phyloP scores from a whole-genome alignment of 2,329 filamentous ascomycete species.

The Botrytis aclada region DNA sequence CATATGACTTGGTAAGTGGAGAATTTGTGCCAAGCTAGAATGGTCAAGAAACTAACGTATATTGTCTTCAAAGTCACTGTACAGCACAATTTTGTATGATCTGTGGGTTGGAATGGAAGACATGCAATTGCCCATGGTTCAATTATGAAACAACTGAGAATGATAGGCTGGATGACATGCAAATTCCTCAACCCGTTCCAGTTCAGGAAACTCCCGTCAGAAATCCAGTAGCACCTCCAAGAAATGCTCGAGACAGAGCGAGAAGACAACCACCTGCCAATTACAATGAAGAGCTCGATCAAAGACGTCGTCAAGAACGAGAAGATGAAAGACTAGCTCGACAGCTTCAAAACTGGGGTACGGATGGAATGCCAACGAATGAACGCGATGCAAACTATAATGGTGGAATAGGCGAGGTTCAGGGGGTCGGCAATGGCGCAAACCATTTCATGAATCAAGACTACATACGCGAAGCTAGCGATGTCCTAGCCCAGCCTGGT shows the following conservation, averaged over 20 bases:
- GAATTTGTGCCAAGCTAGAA: not conserved
- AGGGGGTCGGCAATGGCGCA: constrained; percentile 50
- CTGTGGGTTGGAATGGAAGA: constrained; percentile 79
- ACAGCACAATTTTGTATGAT: constrained; percentile 84
- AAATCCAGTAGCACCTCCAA: constrained; percentile 29
- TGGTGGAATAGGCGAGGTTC: constrained; percentile 44
- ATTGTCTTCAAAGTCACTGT: constrained; percentile 57
- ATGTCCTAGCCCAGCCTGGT: constrained; percentile 33
- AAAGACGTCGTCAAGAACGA: constrained; percentile 44
- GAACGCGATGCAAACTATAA: constrained; percentile 38
- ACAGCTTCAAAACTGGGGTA: constrained; percentile 46
- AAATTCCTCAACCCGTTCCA: constrained; percentile 40
- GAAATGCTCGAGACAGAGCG: constrained; percentile 39
- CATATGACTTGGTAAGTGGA: constrained; percentile 79
- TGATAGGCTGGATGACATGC: constrained; percentile 54
- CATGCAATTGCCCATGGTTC: constrained; percentile 79
- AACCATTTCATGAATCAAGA: constrained; percentile 61
- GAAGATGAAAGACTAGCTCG: constrained; percentile 50
- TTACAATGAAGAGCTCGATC: constrained; percentile 39
- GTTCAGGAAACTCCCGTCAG: constrained; percentile 16
- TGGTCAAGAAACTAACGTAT: constrained; percentile 20
- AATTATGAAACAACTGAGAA: constrained; percentile 56
- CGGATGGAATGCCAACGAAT: constrained; percentile 28
- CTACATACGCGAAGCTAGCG: constrained; percentile 44
- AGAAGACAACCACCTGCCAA: constrained; percentile 29